Evolutionary conservation across 768 basidiomycete genomes (phyloP), one percentile per base, ranked within the genome.

Genomic region (Leccinellum albellum): DNA sequence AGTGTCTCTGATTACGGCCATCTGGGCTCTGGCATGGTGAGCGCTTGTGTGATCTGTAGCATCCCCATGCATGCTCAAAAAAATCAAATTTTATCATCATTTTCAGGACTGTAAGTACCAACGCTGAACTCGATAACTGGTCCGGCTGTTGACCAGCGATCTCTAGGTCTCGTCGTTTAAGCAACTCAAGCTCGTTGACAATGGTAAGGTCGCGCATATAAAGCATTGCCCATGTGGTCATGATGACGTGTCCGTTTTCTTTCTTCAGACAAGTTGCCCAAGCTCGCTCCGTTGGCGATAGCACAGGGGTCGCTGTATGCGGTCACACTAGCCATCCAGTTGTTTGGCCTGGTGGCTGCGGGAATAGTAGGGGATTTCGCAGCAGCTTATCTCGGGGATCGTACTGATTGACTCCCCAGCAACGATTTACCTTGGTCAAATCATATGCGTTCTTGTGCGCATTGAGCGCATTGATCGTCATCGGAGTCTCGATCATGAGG

Each of bases 11-110:
- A 31, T 86, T 23, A 76, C 74, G 23, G 82, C 79, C 6, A 54
- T 89, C 15, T 91, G 87, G 85, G 64, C 80, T 23, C 70, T 91
- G 9, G 71, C 82, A 57, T 81, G 80, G 89, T 90, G 68, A 71
- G 88, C 78, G 17, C 7, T 45, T 46, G 1, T 32, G 6, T 35
- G 20, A 26, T 14, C 23, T 28, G 28, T 24, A 13, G 20, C 12
- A 45, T 10, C 9, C n/a, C 4, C 6, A n/a, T 24, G 7, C 52
- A n/a, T n/a, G n/a, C n/a, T 28, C 28, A 7, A 3, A 4, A 28
- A 28, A 28, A 28, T 4, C 28, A 60, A 29, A 6, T 20, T 3
- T 2, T 6, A n/a, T 33, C 15, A 32, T 20, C 5, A 0, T 45
- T 35, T 53, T 6, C 42, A 71, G 70, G 63, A 64, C 61, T 4